Conservation (phyloP, 768 basidiomycete species). For the Dacryopinax spathularia region DNA sequence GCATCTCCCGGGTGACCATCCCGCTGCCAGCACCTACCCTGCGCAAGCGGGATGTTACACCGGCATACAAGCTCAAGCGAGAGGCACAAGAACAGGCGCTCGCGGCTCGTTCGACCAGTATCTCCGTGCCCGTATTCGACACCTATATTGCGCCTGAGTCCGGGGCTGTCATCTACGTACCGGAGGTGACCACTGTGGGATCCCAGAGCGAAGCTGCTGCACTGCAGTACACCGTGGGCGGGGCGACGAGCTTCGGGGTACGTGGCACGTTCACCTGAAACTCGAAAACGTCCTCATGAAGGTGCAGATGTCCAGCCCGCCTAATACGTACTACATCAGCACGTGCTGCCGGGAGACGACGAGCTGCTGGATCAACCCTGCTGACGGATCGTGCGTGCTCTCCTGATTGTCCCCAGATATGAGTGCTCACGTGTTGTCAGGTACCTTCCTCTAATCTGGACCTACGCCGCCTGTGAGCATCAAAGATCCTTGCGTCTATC, state of each 20-base stretch:
- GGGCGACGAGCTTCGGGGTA: background rate
- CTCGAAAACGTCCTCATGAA: background rate
- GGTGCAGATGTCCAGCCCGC: background rate
- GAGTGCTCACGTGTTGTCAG: background rate
- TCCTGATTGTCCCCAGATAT: background rate
- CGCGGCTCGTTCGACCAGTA: no score
- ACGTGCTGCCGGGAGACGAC: background rate
- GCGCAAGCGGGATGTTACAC: no score
- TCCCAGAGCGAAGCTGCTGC: no score
- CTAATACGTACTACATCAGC: background rate
- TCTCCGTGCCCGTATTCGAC: no score
- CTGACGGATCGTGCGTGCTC: background rate
- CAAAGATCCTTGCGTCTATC: background rate
- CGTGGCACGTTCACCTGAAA: background rate
- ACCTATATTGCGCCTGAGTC: no score
- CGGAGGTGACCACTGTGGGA: no score
- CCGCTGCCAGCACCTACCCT: no score
- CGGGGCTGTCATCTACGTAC: no score
- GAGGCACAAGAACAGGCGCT: no score
- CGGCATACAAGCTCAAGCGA: no score
- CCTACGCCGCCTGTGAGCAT: background rate
- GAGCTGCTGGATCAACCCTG: background rate
- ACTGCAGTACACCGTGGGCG: no score
- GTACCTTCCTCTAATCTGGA: background rate
- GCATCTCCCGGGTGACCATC: background rate